phyloP scores from a whole-genome alignment of 2,329 filamentous ascomycete species.

The Chlorencoelia australis region DNA sequence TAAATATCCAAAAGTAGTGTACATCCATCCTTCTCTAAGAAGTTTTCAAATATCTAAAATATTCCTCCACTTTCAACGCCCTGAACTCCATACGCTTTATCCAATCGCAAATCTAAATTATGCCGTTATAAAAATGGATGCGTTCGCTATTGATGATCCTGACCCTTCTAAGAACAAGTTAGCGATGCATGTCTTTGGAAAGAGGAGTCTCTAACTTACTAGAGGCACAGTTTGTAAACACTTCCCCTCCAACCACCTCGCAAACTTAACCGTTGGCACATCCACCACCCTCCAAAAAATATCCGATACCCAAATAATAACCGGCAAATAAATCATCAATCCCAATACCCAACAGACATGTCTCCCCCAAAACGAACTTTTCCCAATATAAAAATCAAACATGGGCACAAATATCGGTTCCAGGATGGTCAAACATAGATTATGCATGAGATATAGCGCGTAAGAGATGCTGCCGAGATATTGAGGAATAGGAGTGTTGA shows the following conservation, averaged over 20 bases:
- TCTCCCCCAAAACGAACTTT: slow-evolving; percentile 15
- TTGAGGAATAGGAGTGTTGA: slow-evolving; percentile 39
- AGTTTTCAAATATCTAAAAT: too few species aligned
- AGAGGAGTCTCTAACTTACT: too few species aligned
- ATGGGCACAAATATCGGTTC: slow-evolving; percentile 19
- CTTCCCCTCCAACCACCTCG: slow-evolving; percentile 34
- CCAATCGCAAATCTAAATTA: too few species aligned
- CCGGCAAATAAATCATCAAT: slow-evolving; percentile 34
- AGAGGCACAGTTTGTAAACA: too few species aligned
- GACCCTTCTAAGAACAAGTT: too few species aligned
- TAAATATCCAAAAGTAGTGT: too few species aligned
- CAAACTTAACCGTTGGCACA: slow-evolving; percentile 38
- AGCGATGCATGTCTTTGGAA: too few species aligned
- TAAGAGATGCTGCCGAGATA: slow-evolving; percentile 49
- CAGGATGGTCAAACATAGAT: slow-evolving; percentile 33
- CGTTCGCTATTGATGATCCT: too few species aligned
- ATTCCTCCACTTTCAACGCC: too few species aligned
- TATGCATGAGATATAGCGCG: slow-evolving; percentile 49
- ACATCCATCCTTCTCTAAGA: too few species aligned
- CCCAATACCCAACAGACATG: slow-evolving; percentile 26
- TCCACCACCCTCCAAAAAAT: slow-evolving; percentile 50
- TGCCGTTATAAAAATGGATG: too few species aligned
- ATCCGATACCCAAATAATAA: slow-evolving; percentile 44
- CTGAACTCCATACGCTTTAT: too few species aligned
- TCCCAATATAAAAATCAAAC: slow-evolving; percentile 13